Percentiles rank a stretch among this genome's conserved stretches.
These are phyloP conservation scores for Xanthoconium purpureum DNA, from an alignment of 768 basidiomycete species.

Conservation along the genomic window DNA sequence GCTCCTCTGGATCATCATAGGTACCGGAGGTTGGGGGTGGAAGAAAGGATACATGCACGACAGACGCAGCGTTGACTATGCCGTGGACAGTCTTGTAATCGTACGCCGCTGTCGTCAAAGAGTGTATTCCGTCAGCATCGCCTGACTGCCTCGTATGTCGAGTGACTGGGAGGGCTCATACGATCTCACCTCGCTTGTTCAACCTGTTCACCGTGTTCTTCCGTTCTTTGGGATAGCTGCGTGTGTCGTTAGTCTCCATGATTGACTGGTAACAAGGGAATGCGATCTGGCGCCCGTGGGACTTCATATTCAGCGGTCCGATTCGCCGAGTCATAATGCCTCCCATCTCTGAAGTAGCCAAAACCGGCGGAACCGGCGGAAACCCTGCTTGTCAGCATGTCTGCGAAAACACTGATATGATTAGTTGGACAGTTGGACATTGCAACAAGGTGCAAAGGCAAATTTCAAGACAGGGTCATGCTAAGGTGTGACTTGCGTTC, in stretches of 20 bases:
- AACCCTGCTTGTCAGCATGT: too few species aligned
- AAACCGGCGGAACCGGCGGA: too few species aligned
- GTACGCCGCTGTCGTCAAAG: conserved; percentile 14
- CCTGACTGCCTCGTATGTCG: not conserved
- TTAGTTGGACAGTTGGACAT: too few species aligned
- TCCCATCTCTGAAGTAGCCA: too few species aligned
- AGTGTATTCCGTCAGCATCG: not conserved
- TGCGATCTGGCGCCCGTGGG: not conserved
- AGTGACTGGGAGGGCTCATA: not conserved
- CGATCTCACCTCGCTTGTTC: conserved; percentile 20
- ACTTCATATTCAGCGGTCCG: too few species aligned
- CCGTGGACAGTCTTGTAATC: conserved; percentile 22
- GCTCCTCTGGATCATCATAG: conserved; percentile 10
- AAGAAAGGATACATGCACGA: conserved; percentile 25
- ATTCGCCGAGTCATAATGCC: too few species aligned
- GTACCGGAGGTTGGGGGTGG: conserved; percentile 13
- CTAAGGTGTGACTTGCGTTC: too few species aligned
- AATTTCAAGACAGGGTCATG: too few species aligned
- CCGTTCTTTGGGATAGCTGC: conserved; percentile 38
- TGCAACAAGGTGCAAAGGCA: too few species aligned
- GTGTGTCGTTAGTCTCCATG: conserved; percentile 45
- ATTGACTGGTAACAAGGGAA: conserved; percentile 12
- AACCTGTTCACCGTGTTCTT: conserved; percentile 26
- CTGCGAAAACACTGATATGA: too few species aligned
- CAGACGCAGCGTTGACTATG: conserved; percentile 23